Conservation (phyloP, 2,329 filamentous ascomycete species). For the Pseudogymnoascus sp. region DNA sequence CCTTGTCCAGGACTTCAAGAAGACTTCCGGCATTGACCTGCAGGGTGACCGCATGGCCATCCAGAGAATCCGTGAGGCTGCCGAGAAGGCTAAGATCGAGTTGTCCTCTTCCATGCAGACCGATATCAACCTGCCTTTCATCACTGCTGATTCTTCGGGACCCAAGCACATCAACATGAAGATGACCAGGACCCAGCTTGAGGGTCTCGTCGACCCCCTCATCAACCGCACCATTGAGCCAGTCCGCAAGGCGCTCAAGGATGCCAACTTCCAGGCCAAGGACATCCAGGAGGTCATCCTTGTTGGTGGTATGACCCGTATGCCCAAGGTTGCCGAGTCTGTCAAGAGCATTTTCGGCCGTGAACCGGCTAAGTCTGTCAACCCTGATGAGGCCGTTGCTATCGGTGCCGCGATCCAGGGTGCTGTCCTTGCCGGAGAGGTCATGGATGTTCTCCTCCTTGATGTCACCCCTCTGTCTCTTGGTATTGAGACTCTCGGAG, state of each 20-base stretch:
- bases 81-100: constrained; percentile 99
- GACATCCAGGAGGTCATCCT: constrained; percentile 97
- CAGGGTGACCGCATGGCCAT: constrained; percentile 94
- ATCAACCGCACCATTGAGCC: constrained; percentile 82
- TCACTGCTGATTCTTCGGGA: constrained; percentile 89
- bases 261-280: constrained; percentile 81
- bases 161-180: constrained; percentile 98
- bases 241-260: constrained; percentile 94
- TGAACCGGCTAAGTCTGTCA: constrained; percentile 95
- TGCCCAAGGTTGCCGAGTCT: constrained; percentile 95
- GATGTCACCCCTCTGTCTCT: constrained; percentile 94
- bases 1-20: constrained; percentile 94
- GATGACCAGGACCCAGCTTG: constrained; percentile 85
- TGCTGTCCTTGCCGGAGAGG: constrained; percentile 91
- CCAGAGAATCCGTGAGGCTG: constrained; percentile 96
- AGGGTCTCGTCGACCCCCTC: constrained; percentile 84
- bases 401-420: constrained; percentile 97
- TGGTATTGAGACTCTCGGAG: constrained; percentile 95
- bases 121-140: constrained; percentile 98
- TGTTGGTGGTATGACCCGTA: constrained; percentile 98
- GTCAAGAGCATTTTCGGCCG: constrained; percentile 96
- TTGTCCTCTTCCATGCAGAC: constrained; percentile 91
- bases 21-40: constrained; percentile 84
- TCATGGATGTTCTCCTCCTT: constrained; percentile 89
- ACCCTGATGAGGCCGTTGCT: constrained; percentile 96